Evolutionary conservation across 139 green algal genomes (phyloP), one percentile per base, ranked within the genome.

Genomic region (Klebsormidium nitens): DNA sequence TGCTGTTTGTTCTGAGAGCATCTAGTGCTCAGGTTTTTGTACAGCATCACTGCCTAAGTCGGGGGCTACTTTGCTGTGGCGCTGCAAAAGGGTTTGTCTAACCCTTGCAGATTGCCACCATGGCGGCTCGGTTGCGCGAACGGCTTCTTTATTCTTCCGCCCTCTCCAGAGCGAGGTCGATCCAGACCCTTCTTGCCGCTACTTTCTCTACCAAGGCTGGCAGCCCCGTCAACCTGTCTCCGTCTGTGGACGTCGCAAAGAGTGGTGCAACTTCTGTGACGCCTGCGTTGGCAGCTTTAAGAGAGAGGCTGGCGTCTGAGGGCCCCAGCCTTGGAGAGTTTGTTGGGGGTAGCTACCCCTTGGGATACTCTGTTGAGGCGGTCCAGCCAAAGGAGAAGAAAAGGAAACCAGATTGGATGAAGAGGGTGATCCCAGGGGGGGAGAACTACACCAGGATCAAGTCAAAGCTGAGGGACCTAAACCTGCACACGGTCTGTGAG

Each of bases 371-470:
- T 17, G 69, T 78, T 11, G 28, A 76, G 39, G 67, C 75, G 8
- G 62, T 74, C 6, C 62, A 62, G 59, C 69, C 55, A 5, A 72
- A 47, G 36, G 56, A 79, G 5, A 78, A 49, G 37, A 74, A 57
- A 59, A 46, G 91, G 14, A 99, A 98, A 86, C 95, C 95, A 0
- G 91, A 97, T 64, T 99, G 95, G 95, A 88, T 99, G 69, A 99
- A 98, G 84, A 83, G 87, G 2, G 64, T 84, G 23, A 55, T 97
- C 8, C 93, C 91, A 2, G 89, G 87, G 0, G 92, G 91, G 1
- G 91, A 95, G 1, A 95, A 95, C 46, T 96, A 94, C 77, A 86
- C 85, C 5, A 59, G 70, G 5, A 97, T 97, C 76, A 95, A 95
- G 72, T 48, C 64, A 34, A 95, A 96, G 85, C 84, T 99, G 62